These are phyloP conservation scores for Saccharomycopsis phalli DNA, from an alignment of 1,139 yeast species.

Conservation along the genomic window DNA sequence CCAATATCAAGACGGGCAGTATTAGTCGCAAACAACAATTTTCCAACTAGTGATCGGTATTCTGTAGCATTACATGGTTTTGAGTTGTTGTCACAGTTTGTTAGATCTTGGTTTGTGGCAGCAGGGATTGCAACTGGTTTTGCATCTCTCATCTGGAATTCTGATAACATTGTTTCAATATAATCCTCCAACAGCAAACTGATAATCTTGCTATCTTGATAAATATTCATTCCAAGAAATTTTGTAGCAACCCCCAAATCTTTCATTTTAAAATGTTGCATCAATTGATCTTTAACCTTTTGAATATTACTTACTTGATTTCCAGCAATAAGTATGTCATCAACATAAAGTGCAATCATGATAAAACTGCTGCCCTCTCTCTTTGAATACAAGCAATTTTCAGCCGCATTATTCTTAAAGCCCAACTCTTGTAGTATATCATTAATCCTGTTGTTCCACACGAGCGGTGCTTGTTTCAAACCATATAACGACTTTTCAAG, in stretches of 20 bases:
- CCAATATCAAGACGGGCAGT: conserved; percentile 21
- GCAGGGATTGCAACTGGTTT: conserved; percentile 9
- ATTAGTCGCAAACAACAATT: conserved; percentile 20
- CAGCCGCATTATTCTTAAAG: conserved; percentile 14
- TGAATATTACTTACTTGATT: too few species aligned
- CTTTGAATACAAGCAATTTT: background rate
- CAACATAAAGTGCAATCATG: too few species aligned
- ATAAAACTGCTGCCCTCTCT: too few species aligned
- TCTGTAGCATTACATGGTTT: conserved; percentile 11
- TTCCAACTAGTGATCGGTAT: conserved; percentile 20
- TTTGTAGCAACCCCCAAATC: too few species aligned
- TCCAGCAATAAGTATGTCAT: too few species aligned
- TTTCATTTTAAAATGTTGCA: too few species aligned
- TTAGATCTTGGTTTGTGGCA: conserved; percentile 7
- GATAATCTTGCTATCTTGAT: background rate
- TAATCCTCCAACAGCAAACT: background rate
- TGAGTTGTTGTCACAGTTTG: background rate
- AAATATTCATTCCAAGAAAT: too few species aligned
- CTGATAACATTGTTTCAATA: background rate
- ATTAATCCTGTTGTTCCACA: conserved; percentile 21
- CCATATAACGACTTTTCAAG: conserved; percentile 24
- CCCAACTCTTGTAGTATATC: conserved; percentile 11
- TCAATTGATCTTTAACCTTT: too few species aligned
- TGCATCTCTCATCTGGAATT: too few species aligned
- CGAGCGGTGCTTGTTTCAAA: conserved; percentile 23